phyloP scores from a whole-genome alignment of 345 rosid species.

The Salix koriyanagi region DNA sequence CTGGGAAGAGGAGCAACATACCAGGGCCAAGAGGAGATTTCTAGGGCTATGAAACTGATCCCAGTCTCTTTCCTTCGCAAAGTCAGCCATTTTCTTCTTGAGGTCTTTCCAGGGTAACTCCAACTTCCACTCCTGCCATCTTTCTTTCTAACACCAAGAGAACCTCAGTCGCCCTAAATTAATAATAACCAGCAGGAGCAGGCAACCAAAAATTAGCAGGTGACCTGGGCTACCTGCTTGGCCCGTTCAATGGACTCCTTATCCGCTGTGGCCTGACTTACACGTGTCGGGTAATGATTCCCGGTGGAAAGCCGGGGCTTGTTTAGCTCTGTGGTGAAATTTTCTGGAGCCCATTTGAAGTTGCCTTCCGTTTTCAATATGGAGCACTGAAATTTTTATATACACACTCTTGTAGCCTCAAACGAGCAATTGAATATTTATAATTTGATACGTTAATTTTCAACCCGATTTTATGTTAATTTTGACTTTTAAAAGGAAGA shows the following conservation, averaged over 20 bases:
- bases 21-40: slow-evolving; percentile 45
- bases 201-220: background rate
- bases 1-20: background rate
- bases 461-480: too few species aligned
- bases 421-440: too few species aligned
- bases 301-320: background rate
- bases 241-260: background rate
- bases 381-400: too few species aligned
- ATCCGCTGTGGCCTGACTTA: background rate
- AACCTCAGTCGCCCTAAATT: background rate
- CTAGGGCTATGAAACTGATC: slow-evolving; percentile 38
- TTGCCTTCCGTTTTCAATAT: too few species aligned
- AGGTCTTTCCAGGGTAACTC: slow-evolving; percentile 25
- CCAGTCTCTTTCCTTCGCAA: slow-evolving; percentile 39
- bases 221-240: background rate
- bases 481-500: too few species aligned
- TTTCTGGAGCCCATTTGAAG: too few species aligned
- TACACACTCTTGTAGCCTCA: too few species aligned
- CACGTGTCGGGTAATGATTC: background rate
- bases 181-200: background rate
- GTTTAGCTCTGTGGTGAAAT: too few species aligned
- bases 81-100: slow-evolving; percentile 27
- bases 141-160: background rate
- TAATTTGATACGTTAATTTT: too few species aligned
- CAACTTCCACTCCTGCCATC: background rate